Evolutionary conservation across 2,329 filamentous ascomycete species (phyloP), one percentile per base, ranked within the genome.

Genomic region (Botrytis elliptica): DNA sequence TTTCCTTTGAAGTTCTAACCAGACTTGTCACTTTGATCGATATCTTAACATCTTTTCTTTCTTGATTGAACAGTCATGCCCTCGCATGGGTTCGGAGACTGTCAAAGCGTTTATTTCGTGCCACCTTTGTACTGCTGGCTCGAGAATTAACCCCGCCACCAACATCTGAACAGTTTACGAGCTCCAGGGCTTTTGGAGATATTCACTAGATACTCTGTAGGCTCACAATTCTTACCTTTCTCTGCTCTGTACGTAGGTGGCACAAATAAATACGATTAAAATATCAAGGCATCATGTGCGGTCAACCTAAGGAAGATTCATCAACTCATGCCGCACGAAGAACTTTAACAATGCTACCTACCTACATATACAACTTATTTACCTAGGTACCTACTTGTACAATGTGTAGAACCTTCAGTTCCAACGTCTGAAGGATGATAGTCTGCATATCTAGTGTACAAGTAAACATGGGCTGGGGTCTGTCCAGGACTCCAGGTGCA

Each of bases 81-180:
- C 25, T 62, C 49, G 49, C 25, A 55, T 29, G 20, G 40, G 33
- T 44, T 12, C 62, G 44, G 25, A 44, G 42, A 22, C 25, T 29
- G 25, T 64, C 38, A 44, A 42, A 42, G 60, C 60, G 38, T 63
- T 63, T 29, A 42, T 63, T 63, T 29, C 20, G 60, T 63, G 38
- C 33, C 36, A 42, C 33, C 38, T 63, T 42, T 4, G 38, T 22
- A 44, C 14, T n/a, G 8, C 25, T 22, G 46, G 18, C 33, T 62
- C 59, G 59, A 55, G 59, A 42, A 63, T 40, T 42, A 67, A 55
- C 65, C 46, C 65, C 65, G 65, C 65, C 65, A 67, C 46, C 33
- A 67, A 67, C 29, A 10, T 29, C 65, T 22, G 22, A 38, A 52
- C 29, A 20, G 4, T n/a, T 38, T 40, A 25, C 16, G 25, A 36